Base-by-base conservation (phyloP, 495 filamentous ascomycete species). In the Aspergillus bridgeri region DNA sequence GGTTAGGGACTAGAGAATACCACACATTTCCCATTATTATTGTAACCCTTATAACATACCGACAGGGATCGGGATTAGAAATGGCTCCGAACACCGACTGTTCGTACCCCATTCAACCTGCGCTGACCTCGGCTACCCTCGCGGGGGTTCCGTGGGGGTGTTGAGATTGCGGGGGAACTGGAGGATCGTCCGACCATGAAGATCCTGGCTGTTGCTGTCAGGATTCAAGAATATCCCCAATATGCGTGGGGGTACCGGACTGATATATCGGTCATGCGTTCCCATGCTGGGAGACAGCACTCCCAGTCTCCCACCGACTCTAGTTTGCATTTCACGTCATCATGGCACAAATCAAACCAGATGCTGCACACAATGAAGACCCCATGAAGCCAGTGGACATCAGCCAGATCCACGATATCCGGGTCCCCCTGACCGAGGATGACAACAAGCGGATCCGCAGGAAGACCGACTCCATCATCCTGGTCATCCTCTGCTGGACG, bases 401-500 rank as follows among this genome's bases (percentile, higher is more conserved):
- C 7, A 49, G 55, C 51, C 43, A 27, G 42, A 60, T 61, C 49
- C 29, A 53, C 22, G 48, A 53, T 13, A 49, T 59, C 44, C 74
- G 72, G 0, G 67, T 80, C 8, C 60, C 71, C 17, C 57, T 83
- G 51, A 82, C 80, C 0, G 79, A 81, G 9, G 75, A 78, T 61
- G 79, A 82, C 56, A 79, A 68, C 60, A 73, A 76, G 49, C 80
- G 80, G 6, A 86, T 87, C 58, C 74, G 74, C 15, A 75, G 72
- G n/a, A 87, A 86, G 65, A 87, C 82, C 0, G 85, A 88, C 67
- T 68, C 67, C 22, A 73, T 72, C 22, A 86, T 88, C 49, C 71
- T 88, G 3, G 47, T 75, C 11, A 76, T 88, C 44, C 71, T 87
- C 2, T 70, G 81, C 20, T 87, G 85, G 86, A 83, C 86, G 9